Percentiles rank a stretch among this genome's conserved stretches.
These are phyloP conservation scores for Lachnellula hyalina DNA, from an alignment of 2,329 filamentous ascomycete genomes.

Conservation along the genomic window DNA sequence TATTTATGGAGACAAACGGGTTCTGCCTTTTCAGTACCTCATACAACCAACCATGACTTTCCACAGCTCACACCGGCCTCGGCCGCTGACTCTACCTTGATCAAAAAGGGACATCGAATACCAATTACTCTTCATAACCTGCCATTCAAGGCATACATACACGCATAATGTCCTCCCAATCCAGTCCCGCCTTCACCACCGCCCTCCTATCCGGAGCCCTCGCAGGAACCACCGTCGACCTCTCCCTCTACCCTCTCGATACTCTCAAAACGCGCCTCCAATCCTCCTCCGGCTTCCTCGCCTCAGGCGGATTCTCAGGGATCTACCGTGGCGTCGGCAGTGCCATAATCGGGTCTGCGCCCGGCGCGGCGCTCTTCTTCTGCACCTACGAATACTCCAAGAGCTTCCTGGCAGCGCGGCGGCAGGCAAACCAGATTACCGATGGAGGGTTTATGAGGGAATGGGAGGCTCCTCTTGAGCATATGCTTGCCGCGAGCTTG, in stretches of 20 bases:
- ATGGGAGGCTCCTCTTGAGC: slow-evolving; percentile 41
- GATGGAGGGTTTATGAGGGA: slow-evolving; percentile 22
- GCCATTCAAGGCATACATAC: not conserved
- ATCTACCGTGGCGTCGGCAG: slow-evolving; percentile 91
- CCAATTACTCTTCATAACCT: not conserved
- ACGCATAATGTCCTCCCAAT: slow-evolving; percentile 15
- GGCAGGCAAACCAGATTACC: slow-evolving; percentile 22
- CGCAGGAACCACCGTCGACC: slow-evolving; percentile 92
- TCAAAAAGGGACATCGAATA: not conserved
- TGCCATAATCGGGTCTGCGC: slow-evolving; percentile 84
- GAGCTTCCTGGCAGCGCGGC: slow-evolving; percentile 37
- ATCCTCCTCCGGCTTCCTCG: slow-evolving; percentile 69
- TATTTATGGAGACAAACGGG: slow-evolving; percentile 7
- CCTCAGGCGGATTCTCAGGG: slow-evolving; percentile 80
- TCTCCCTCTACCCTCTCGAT: slow-evolving; percentile 95
- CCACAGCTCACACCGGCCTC: slow-evolving; percentile 16
- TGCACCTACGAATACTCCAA: slow-evolving; percentile 84
- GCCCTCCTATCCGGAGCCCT: slow-evolving; percentile 76
- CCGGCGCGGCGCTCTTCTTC: slow-evolving; percentile 95
- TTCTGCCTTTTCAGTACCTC: not conserved
- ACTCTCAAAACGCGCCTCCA: slow-evolving; percentile 98
- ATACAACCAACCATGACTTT: slow-evolving; percentile 15
- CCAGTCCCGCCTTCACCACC: slow-evolving; percentile 47
- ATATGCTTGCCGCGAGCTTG: slow-evolving; percentile 80
- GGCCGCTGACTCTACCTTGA: slow-evolving; percentile 15